phyloP scores from a whole-genome alignment of 257 asterid genomes.

The Ilex aquifolium region DNA sequence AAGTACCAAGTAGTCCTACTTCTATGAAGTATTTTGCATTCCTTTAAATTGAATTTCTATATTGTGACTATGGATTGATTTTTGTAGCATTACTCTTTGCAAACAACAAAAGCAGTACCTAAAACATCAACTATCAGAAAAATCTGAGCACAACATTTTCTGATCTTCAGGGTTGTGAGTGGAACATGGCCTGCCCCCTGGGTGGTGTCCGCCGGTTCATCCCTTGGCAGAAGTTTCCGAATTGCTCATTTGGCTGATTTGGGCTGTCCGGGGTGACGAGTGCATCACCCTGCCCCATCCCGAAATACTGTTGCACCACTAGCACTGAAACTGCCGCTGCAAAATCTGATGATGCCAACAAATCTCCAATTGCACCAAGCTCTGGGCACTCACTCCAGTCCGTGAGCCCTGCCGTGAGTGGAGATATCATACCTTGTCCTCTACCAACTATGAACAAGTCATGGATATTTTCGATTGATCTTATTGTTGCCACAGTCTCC shows the following conservation, averaged over 20 bases:
- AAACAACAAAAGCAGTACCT: too few species aligned
- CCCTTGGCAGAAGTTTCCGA: conserved; percentile 13
- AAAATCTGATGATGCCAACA: conserved; percentile 83
- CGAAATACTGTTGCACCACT: conserved; percentile 85
- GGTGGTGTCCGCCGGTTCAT: conserved; percentile 26
- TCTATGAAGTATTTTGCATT: too few species aligned
- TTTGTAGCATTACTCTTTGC: too few species aligned
- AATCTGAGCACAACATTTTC: background rate
- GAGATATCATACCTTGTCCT: conserved; percentile 60
- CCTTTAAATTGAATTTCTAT: too few species aligned
- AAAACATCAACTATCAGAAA: too few species aligned
- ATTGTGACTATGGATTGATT: too few species aligned
- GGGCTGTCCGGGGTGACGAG: conserved; percentile 48
- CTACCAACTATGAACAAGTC: conserved; percentile 81
- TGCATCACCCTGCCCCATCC: conserved; percentile 42
- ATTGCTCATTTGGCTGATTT: conserved; percentile 18
- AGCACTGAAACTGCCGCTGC: conserved; percentile 70
- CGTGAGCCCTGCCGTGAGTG: conserved; percentile 75
- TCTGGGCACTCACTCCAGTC: conserved; percentile 99
- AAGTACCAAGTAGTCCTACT: too few species aligned
- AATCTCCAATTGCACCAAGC: conserved; percentile 86
- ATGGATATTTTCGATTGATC: conserved; percentile 49
- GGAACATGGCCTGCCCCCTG: conserved; percentile 20
- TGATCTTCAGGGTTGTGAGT: conserved; percentile 40
- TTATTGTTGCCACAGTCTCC: conserved; percentile 71